phyloP scores from a whole-genome alignment of 345 rosid genomes.

The Aquilaria sinensis region DNA sequence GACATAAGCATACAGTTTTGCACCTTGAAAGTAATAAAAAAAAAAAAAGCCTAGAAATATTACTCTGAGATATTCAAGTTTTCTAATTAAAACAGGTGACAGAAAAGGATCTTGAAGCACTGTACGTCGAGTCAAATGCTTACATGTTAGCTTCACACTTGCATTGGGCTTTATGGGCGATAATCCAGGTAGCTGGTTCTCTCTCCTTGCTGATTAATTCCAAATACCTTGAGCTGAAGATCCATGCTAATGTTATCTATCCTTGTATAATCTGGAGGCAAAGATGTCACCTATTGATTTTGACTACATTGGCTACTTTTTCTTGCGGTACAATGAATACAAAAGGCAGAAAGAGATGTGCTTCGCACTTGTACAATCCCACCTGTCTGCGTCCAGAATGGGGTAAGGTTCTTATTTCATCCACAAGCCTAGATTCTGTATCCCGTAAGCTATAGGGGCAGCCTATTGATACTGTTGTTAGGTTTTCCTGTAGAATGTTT shows the following conservation, averaged over 20 bases:
- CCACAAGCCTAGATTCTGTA: background rate
- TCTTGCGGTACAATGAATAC: constrained; percentile 82
- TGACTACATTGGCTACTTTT: constrained; percentile 79
- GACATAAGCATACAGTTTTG: no score
- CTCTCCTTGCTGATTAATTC: background rate
- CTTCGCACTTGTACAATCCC: constrained; percentile 50
- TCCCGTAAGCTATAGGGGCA: constrained; percentile 3
- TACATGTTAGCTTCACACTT: constrained; percentile 78
- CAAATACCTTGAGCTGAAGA: background rate
- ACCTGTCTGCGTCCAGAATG: constrained; percentile 27
- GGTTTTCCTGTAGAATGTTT: constrained; percentile 13
- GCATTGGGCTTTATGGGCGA: constrained; percentile 91
- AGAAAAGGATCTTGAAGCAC: constrained; percentile 53
- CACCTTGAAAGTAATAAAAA: no score
- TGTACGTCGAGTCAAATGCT: constrained; percentile 60
- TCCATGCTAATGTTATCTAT: background rate
- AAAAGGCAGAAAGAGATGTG: constrained; percentile 56
- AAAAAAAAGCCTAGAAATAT: no score
- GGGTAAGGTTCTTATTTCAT: constrained; percentile 2
- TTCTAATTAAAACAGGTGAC: constrained; percentile 37
- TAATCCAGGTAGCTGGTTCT: constrained; percentile 63
- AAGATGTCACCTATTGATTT: constrained; percentile 91
- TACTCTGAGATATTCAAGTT: background rate
- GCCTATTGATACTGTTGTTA: background rate
- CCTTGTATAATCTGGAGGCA: constrained; percentile 40